phyloP scores from a whole-genome alignment of 2,329 filamentous ascomycete species.

The Xylaria sp. region DNA sequence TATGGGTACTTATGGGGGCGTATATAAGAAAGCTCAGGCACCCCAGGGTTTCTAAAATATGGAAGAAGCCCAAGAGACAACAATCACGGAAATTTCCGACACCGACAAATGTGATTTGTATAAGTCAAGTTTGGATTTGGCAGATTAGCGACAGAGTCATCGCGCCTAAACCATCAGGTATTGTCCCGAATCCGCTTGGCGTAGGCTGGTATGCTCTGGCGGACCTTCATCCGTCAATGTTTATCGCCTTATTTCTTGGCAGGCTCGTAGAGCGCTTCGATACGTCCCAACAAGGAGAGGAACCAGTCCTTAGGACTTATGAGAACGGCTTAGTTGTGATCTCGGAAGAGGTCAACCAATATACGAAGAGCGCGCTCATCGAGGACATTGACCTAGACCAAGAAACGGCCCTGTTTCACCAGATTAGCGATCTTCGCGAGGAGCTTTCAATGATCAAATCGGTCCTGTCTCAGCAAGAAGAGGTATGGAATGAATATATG shows the following conservation, averaged over 20 bases:
- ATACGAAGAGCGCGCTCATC: background rate
- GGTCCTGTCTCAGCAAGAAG: slow-evolving; percentile 5
- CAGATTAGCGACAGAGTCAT: background rate
- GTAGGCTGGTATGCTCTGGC: no score
- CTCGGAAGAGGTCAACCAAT: slow-evolving; percentile 2
- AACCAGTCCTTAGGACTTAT: background rate
- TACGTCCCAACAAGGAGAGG: background rate
- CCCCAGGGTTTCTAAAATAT: background rate
- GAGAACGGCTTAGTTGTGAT: slow-evolving; percentile 4
- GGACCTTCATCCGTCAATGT: background rate
- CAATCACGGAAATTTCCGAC: background rate
- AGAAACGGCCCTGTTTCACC: slow-evolving; percentile 3
- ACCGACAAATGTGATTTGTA: background rate
- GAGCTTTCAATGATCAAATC: slow-evolving; percentile 17
- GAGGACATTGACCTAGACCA: slow-evolving; percentile 10
- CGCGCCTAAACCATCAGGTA: no score
- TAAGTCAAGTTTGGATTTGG: slow-evolving; percentile 12
- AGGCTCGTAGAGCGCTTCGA: background rate
- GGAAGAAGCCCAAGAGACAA: background rate
- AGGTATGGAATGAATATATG: slow-evolving; percentile 34
- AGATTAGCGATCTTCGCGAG: slow-evolving; percentile 13
- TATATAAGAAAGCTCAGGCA: background rate
- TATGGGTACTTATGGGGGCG: background rate
- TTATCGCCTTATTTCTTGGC: background rate
- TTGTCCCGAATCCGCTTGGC: no score